Evolutionary conservation across 495 filamentous ascomycete genomes (phyloP).

Genomic region (Staphylotrichum longicolle): DNA sequence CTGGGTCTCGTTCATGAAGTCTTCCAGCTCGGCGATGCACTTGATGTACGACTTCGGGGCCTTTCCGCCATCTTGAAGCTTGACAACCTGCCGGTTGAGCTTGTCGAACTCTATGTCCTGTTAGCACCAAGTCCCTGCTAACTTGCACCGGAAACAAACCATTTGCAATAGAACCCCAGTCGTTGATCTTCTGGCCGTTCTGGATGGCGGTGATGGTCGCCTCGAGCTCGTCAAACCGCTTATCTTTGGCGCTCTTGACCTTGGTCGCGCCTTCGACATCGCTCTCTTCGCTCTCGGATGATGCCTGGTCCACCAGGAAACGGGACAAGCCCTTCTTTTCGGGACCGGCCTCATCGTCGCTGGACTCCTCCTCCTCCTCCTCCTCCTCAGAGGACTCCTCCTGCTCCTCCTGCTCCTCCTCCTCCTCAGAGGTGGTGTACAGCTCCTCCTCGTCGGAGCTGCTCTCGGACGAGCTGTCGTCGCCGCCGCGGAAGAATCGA

Average conservation of each 20-base stretch:
- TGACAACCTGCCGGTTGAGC: conserved; percentile 84
- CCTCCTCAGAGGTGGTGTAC: conserved; percentile 69
- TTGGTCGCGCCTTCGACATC: conserved; percentile 80
- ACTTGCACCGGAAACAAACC: conserved; percentile 53
- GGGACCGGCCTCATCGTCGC: conserved; percentile 61
- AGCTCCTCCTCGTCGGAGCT: conserved; percentile 91
- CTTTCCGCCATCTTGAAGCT: conserved; percentile 71
- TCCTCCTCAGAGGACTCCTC: conserved; percentile 50
- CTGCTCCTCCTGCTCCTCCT: conserved; percentile 51
- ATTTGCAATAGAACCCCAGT: conserved; percentile 89
- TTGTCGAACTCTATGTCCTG: conserved; percentile 81
- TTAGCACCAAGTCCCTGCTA: conserved; percentile 17
- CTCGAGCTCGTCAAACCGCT: conserved; percentile 91
- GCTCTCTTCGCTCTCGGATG: conserved; percentile 75
- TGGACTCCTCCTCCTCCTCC: conserved; percentile 58
- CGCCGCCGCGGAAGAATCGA: conserved; percentile 93
- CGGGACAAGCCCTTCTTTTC: conserved; percentile 64
- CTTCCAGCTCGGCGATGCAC: conserved; percentile 89
- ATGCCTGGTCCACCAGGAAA: conserved; percentile 74
- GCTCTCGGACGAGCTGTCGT: conserved; percentile 79
- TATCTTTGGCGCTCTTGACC: conserved; percentile 96
- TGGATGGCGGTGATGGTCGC: conserved; percentile 83
- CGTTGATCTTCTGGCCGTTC: conserved; percentile 94
- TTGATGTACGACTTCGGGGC: conserved; percentile 89
- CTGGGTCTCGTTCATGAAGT: conserved; percentile 89